Evolutionary conservation across 768 basidiomycete species (phyloP).

Genomic region (Hericium coralloides): DNA sequence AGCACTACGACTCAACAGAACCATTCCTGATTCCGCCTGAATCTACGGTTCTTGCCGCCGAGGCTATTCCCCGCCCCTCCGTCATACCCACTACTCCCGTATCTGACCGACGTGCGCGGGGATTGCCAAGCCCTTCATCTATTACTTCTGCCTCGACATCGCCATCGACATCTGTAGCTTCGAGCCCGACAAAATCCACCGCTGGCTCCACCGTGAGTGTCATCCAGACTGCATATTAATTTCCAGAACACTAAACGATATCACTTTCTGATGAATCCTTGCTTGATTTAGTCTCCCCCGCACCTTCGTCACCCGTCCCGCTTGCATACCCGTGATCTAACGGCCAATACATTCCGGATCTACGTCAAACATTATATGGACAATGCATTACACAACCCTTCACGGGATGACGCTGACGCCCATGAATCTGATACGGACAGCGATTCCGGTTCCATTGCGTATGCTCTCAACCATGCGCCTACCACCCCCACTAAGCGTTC

Average conservation of each 20-base stretch:
- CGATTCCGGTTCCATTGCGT: neutral
- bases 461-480: constrained; percentile 11
- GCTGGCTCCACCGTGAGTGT: constrained; percentile 8
- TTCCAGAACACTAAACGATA: neutral
- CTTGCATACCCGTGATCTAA: constrained; percentile 58
- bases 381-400: constrained; percentile 25
- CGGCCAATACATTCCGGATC: constrained; percentile 60
- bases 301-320: constrained; percentile 69
- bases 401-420: neutral
- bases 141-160: neutral
- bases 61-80: neutral
- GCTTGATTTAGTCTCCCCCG: constrained; percentile 22
- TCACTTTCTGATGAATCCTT: neutral
- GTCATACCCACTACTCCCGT: constrained; percentile 5
- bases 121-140: neutral
- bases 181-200: constrained; percentile 8
- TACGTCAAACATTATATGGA: constrained; percentile 80
- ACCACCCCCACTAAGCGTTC: constrained; percentile 29
- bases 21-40: constrained; percentile 9
- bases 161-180: constrained; percentile 3
- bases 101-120: neutral
- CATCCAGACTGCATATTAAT: neutral
- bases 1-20: constrained; percentile 4
- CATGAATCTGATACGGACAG: constrained; percentile 2
- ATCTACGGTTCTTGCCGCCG: neutral